Evolutionary conservation across 2,329 filamentous ascomycete genomes (phyloP).

Genomic region (Whalleya microplaca): DNA sequence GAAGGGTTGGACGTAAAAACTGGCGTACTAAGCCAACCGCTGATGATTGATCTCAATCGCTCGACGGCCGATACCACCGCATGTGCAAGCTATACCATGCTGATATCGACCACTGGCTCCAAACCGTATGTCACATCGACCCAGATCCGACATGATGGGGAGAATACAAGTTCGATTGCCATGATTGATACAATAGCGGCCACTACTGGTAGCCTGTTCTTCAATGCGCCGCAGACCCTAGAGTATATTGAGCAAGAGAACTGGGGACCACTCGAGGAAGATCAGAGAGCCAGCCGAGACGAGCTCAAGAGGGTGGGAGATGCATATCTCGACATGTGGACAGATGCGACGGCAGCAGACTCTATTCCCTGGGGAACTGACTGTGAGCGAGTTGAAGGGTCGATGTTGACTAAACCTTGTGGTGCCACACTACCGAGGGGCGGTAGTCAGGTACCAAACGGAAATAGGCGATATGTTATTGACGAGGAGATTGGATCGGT

Average conservation of each 20-base stretch:
- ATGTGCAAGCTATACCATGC: slow-evolving; percentile 42
- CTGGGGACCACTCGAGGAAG: slow-evolving; percentile 35
- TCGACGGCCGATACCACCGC: slow-evolving; percentile 31
- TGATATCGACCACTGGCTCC: slow-evolving; percentile 37
- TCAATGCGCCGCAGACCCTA: slow-evolving; percentile 40
- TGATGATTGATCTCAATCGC: slow-evolving; percentile 34
- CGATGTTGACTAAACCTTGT: slow-evolving; percentile 37
- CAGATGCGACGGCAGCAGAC: slow-evolving; percentile 38
- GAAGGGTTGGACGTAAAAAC: slow-evolving; percentile 27
- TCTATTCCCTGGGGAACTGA: slow-evolving; percentile 41
- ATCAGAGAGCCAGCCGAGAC: slow-evolving; percentile 32
- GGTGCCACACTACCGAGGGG: slow-evolving; percentile 36
- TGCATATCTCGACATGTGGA: slow-evolving; percentile 45
- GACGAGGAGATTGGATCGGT: slow-evolving; percentile 41
- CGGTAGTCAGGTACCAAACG: slow-evolving; percentile 36
- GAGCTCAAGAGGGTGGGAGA: slow-evolving; percentile 41
- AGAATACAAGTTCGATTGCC: slow-evolving; percentile 32
- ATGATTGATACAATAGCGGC: slow-evolving; percentile 41
- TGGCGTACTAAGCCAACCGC: slow-evolving; percentile 29
- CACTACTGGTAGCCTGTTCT: slow-evolving; percentile 43
- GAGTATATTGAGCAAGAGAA: slow-evolving; percentile 37
- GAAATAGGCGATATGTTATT: slow-evolving; percentile 41
- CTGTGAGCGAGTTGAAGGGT: slow-evolving; percentile 43
- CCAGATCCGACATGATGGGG: slow-evolving; percentile 38
- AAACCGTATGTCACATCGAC: slow-evolving; percentile 41